A percentile compares a stretch with the other conserved stretches of the same genome.
phyloP scores from a whole-genome alignment of 2,329 filamentous ascomycete genomes.

The Calonectria honghensis region DNA sequence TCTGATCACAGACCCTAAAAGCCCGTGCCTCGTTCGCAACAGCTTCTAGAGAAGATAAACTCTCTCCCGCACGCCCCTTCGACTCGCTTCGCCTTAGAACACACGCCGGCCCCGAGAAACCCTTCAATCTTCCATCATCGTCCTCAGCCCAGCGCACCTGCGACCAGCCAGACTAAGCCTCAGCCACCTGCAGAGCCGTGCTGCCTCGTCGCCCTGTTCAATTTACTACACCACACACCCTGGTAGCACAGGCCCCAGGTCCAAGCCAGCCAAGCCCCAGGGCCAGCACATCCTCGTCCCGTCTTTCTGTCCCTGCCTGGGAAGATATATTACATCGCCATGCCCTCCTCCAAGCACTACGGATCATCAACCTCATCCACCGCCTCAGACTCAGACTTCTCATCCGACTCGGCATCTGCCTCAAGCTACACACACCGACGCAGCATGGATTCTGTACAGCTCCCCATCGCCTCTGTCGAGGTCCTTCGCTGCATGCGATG shows the following conservation, averaged over 20 bases:
- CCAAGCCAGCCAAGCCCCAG: conserved; percentile 22
- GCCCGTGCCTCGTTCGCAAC: conserved; percentile 23
- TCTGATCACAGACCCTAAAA: conserved; percentile 4
- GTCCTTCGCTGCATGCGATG: conserved; percentile 79
- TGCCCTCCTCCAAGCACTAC: conserved; percentile 50
- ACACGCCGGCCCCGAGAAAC: conserved; percentile 31
- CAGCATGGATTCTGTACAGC: conserved; percentile 70
- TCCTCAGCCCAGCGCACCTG: conserved; percentile 45
- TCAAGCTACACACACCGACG: conserved; percentile 61
- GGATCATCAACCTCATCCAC: conserved; percentile 51
- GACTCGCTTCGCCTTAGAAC: conserved; percentile 24
- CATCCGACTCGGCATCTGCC: conserved; percentile 59
- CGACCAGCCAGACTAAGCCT: conserved; percentile 53
- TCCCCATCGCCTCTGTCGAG: conserved; percentile 73
- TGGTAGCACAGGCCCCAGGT: conserved; percentile 30
- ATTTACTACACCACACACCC: conserved; percentile 41
- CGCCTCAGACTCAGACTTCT: conserved; percentile 49
- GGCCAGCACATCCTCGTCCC: conserved; percentile 40
- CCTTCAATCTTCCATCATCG: conserved; percentile 46
- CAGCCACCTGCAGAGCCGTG: conserved; percentile 53
- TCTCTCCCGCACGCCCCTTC: conserved; percentile 9
- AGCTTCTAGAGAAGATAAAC: conserved; percentile 16
- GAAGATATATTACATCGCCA: conserved; percentile 50
- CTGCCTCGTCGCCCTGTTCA: conserved; percentile 48
- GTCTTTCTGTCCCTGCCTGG: conserved; percentile 28